These are phyloP conservation scores for Penicillium carneum DNA, from an alignment of 2,329 filamentous ascomycete species.

Conservation along the genomic window DNA sequence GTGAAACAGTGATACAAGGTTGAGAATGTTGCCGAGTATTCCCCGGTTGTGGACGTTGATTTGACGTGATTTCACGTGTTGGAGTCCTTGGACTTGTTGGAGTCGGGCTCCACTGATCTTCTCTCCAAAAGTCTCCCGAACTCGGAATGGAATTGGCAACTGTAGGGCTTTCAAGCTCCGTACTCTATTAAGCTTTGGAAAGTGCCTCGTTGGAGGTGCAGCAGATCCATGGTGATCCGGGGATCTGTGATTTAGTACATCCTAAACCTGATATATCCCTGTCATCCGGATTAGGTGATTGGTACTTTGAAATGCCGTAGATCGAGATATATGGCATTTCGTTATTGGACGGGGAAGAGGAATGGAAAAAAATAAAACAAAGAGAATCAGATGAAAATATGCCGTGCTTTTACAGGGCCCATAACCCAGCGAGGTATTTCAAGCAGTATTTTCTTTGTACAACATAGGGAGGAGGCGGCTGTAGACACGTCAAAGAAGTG, in stretches of 20 bases:
- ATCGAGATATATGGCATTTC: neutral
- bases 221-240: conserved; percentile 32
- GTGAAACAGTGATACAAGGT: neutral
- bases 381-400: neutral
- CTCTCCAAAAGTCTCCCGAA: neutral
- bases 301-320: neutral
- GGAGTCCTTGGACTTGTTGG: neutral
- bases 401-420: neutral
- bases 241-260: neutral
- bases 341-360: conserved; percentile 11
- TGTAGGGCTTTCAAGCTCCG: conserved; percentile 7
- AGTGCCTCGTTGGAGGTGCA: conserved; percentile 2
- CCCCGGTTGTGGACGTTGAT: neutral
- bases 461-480: neutral
- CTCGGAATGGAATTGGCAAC: neutral
- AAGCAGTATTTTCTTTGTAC: conserved; percentile 4
- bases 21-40: conserved; percentile 2
- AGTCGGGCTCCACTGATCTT: conserved; percentile 5
- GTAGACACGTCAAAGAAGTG: conserved; percentile 6
- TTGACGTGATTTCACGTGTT: neutral
- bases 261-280: neutral
- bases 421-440: neutral
- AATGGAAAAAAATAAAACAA: neutral
- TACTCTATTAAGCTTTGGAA: conserved; percentile 20
- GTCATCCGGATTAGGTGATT: neutral